Base-by-base conservation (phyloP, 345 rosid species). In the Chamaenerion angustifolium region DNA sequence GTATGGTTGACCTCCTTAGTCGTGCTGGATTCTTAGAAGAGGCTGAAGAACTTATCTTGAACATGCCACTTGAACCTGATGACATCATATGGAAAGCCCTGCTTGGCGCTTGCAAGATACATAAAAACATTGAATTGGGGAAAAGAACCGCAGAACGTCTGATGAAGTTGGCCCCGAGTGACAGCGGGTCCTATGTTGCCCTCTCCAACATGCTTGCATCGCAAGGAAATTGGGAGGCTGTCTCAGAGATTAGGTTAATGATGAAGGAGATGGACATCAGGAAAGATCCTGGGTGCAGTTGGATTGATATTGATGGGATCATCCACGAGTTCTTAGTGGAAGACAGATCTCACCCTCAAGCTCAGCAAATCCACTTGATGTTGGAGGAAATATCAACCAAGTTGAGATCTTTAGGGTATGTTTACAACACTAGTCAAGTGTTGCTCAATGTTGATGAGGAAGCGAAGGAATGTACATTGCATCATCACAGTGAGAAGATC, bases 211-310 rank as follows among this genome's bases (percentile, higher is more conserved):
- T 82, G 53, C 74, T 77, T 65, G 83, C 83, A 27, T 71, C 77
- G 11, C 62, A 40, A 12, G 79, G 76, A 44, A 68, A 85, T 44
- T 82, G 82, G 88, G 71, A 71, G 17, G 81, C 73, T 11, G 82
- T 82, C 63, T 70, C 76, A 13, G 80, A 59, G 45, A 59, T 78
- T 60, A 78, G 92, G 62, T 52, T 76, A 58, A 76, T 59, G 55
- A 80, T 82, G 92, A 82, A 80, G 56, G 76, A 82, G 59, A 64
- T 65, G 70, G 77, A 80, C 54, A 64, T 72, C 45, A 72, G 78
- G 66, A 85, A 85, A 66, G 81, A 76, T 48, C 89, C 82, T 0
- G 93, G 88, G n/a, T 78, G 79, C 56, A 80, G 93, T 47, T 80
- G 79, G 84, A 71, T 82, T 31, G 85, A 85, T 59, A 57, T 79